Evolutionary conservation across 768 basidiomycete genomes (phyloP), one percentile per base, ranked within the genome.

Genomic region (Mycena epipterygia): DNA sequence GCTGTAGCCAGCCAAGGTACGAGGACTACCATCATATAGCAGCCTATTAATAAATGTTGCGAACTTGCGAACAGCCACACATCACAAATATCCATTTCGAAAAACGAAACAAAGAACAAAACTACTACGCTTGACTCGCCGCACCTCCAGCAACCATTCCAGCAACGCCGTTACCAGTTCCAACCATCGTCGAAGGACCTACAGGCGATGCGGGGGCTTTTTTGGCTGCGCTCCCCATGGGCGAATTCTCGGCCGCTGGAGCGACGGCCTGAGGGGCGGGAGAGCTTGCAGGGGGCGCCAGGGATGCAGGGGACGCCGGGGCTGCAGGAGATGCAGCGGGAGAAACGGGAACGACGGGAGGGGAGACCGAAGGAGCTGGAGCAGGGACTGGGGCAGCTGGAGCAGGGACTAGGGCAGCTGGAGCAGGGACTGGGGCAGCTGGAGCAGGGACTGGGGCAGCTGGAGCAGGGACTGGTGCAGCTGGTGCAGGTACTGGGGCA

Each of bases 21-120:
- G 64, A 44, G 59, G 42, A 44, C 39, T 23, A 64, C 56, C 42
- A 64, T 69, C 67, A 61, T 44, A n/a, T n/a, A n/a, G 33, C 35
- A 3, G 21, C 5, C 32, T 63, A 30, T 16, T 41, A 39, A 37
- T 56, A 17, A 21, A 14, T 21, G 6, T 29, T 27, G 25, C 49
- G 7, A 9, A 7, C 29, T n/a, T n/a, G n/a, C 23, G 11, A 23
- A 51, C 14, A 48, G 29, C 27, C 32, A 23, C 41, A 29, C 32
- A 46, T 57, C 42, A 53, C 53, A 55, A 17, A 46, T 35, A 59
- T 16, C 23, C 16, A 13, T 33, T 37, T 55, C 49, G 33, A 25
- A 56, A 35, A 30, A 44, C 29, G 23, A 23, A 52, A 32, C 19
- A n/a, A 5, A 35, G 33, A 55, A 55, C 1, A 9, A 27, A 37